These are phyloP conservation scores for Annulohypoxylon moriforme DNA, from an alignment of 495 filamentous ascomycete species.

Conservation along the genomic window DNA sequence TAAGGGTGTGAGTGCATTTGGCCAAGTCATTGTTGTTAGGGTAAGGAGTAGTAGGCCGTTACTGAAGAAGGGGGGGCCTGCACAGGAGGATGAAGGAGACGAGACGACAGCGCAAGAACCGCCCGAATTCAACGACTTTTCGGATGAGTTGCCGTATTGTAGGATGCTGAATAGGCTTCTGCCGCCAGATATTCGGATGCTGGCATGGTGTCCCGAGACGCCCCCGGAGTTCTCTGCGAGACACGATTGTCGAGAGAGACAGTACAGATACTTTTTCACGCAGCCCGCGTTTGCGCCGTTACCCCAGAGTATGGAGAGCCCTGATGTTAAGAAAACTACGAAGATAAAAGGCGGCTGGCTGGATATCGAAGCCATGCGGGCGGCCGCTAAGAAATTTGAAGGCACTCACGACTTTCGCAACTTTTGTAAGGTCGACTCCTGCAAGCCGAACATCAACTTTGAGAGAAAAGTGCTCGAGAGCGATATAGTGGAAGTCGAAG, in stretches of 20 bases:
- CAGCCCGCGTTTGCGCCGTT: slow-evolving; percentile 82
- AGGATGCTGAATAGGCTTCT: slow-evolving; percentile 85
- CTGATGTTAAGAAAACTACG: slow-evolving; percentile 38
- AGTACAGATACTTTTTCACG: slow-evolving; percentile 97
- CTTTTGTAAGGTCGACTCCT: slow-evolving; percentile 90
- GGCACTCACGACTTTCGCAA: slow-evolving; percentile 96
- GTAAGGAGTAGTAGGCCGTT: slow-evolving; percentile 81
- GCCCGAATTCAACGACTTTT: slow-evolving; percentile 73
- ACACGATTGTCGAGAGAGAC: slow-evolving; percentile 90
- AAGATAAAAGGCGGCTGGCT: slow-evolving; percentile 63
- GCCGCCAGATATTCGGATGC: slow-evolving; percentile 85
- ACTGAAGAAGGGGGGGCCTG: slow-evolving; percentile 31
- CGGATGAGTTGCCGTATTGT: slow-evolving; percentile 85
- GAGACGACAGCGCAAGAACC: slow-evolving; percentile 20
- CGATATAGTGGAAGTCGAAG: slow-evolving; percentile 75
- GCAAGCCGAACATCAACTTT: slow-evolving; percentile 87
- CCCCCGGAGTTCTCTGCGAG: slow-evolving; percentile 86
- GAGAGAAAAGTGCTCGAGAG: slow-evolving; percentile 78
- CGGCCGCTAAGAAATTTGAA: slow-evolving; percentile 80
- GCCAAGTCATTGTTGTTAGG: slow-evolving; percentile 86
- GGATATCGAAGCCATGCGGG: slow-evolving; percentile 86
- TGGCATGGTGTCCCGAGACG: slow-evolving; percentile 91
- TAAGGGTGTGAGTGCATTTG: slow-evolving; percentile 93
- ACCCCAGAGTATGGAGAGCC: slow-evolving; percentile 50
- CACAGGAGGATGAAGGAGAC: slow-evolving; percentile 19